Conservation (phyloP, 192 early-diverging fungal species). For the Linnemannia hyalina region DNA sequence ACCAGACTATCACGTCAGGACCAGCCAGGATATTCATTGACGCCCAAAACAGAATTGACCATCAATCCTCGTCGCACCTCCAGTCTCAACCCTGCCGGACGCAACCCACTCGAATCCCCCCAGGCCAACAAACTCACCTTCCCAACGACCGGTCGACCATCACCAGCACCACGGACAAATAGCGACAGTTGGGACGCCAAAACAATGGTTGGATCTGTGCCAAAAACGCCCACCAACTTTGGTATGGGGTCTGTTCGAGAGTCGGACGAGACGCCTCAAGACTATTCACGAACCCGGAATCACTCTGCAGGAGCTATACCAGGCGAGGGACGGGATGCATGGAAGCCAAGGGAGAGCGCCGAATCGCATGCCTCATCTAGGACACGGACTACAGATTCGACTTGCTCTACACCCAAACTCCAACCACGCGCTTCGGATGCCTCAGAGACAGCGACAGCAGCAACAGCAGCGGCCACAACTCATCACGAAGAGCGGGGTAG, state of each 20-base stretch:
- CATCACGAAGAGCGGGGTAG: background rate
- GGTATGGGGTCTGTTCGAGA: conserved; percentile 32
- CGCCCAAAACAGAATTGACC: conserved; percentile 8
- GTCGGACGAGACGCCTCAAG: conserved; percentile 13
- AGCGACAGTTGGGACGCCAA: conserved; percentile 47
- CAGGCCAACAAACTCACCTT: conserved; percentile 12
- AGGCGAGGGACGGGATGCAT: conserved; percentile 17
- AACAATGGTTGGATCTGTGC: conserved; percentile 22
- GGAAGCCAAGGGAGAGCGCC: conserved; percentile 30
- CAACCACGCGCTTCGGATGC: background rate
- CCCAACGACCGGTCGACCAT: conserved; percentile 11
- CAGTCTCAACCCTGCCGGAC: conserved; percentile 41
- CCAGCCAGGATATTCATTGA: background rate
- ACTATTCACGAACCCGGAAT: conserved; percentile 23
- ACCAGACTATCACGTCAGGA: conserved; percentile 12
- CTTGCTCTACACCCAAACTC: conserved; percentile 11
- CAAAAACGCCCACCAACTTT: conserved; percentile 24
- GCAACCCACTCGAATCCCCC: conserved; percentile 20
- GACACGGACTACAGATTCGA: conserved; percentile 22
- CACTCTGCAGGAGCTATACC: conserved; percentile 23
- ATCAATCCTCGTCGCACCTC: conserved; percentile 45
- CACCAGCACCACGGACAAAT: conserved; percentile 15
- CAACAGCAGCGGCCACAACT: background rate
- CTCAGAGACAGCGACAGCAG: background rate
- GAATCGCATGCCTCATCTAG: conserved; percentile 25